Percentiles rank a stretch among this genome's conserved stretches.
Conservation (phyloP, 768 basidiomycete genomes). For the Russula sp. region DNA sequence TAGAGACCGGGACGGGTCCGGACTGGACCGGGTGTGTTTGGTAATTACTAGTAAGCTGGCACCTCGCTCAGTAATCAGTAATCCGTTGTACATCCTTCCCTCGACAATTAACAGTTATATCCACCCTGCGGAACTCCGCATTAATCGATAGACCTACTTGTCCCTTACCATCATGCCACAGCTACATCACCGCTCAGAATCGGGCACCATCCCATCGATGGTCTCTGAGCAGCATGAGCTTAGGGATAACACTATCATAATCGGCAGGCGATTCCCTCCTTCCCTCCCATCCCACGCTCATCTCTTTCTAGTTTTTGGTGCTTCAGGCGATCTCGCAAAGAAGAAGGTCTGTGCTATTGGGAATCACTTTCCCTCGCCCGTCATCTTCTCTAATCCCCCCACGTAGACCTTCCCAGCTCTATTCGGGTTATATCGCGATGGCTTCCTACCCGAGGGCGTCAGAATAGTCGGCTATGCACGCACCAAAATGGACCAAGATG, state of each 20-base stretch:
- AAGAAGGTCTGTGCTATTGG: slow-evolving; percentile 64
- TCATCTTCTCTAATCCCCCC: slow-evolving; percentile 6
- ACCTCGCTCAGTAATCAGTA: not conserved
- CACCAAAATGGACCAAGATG: slow-evolving; percentile 83
- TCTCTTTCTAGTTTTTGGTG: slow-evolving; percentile 67
- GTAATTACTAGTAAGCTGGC: not conserved
- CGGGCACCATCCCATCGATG: slow-evolving; percentile 90
- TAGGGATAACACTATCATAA: slow-evolving; percentile 82
- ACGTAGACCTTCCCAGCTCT: slow-evolving; percentile 89
- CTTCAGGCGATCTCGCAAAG: slow-evolving; percentile 96
- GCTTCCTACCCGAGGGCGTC: slow-evolving; percentile 72
- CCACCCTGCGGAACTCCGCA: not conserved
- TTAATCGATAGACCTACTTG: not conserved
- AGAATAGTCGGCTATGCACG: slow-evolving; percentile 96
- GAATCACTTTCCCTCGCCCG: not conserved
- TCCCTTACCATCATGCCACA: not conserved
- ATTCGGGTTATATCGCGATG: slow-evolving; percentile 77
- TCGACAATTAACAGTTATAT: not conserved
- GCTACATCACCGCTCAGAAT: slow-evolving; percentile 34
- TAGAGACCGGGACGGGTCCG: not conserved
- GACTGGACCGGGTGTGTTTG: not conserved
- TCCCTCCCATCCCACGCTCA: slow-evolving; percentile 1
- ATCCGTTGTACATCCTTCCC: not conserved
- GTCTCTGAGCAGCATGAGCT: slow-evolving; percentile 57
- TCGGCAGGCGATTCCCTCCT: slow-evolving; percentile 48